Evolutionary conservation across 2,329 filamentous ascomycete species (phyloP), one percentile per base, ranked within the genome.

Genomic region (Diaporthe batatas): DNA sequence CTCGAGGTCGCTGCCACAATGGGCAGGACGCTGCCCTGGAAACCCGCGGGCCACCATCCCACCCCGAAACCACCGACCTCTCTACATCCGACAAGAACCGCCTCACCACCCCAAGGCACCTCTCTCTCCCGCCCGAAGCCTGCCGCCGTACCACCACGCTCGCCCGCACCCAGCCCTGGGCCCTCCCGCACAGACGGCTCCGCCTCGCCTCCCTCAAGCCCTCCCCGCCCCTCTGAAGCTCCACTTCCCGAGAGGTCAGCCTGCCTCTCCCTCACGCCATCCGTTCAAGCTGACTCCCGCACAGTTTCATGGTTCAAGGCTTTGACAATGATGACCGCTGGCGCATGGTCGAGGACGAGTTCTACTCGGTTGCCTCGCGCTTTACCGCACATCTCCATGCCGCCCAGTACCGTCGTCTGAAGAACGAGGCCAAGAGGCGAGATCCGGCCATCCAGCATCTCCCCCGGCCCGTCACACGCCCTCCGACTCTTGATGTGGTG

Each of bases 301-400:
- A 54, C 70, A 91, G 89, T 39, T 86, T 86, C 79, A 95, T 96
- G 92, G 83, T 85, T 2, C 86, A 90, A 59, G 91, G 91, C 3
- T 80, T 88, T n/a, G 84, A 88, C 5, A 81, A 86, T n/a, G 94
- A 96, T 79, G 93, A 95, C 79, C 83, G 83, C 70, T 96, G 90
- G 81, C 91, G 93, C 77, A 95, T 96, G 92, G 94, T 96, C 0
- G 94, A 96, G 80, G 94, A 96, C 77, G 93, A 96, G 76, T 90
- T 96, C 75, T 83, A 92, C 25, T 83, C 87, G 21, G 89, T 91
- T 0, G 93, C 93, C 0, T 88, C 90, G 68, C 83, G 85, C 3
- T 96, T 94, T 81, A 96, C 93, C 0, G 87, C 88, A 6, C 93
- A 95, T 80, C 86, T 96, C 1, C 93, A 95, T 79, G 89, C 91